These are phyloP conservation scores for Auriculariales sp. DNA, from an alignment of 768 basidiomycete genomes.

Conservation along the genomic window DNA sequence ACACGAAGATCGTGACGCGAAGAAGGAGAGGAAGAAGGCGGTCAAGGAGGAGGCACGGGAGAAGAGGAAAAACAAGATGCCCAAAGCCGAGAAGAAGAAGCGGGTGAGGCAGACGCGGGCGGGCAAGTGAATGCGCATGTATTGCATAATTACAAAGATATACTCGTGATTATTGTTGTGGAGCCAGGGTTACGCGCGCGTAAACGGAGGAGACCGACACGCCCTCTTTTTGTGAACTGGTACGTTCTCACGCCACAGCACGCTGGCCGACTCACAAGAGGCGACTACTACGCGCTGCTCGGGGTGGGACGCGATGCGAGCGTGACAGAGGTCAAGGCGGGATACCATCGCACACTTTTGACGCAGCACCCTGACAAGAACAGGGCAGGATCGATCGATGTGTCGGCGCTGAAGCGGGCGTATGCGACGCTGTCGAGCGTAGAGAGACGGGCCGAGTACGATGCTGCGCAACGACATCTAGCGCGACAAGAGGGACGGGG, in stretches of 20 bases:
- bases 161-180: neutral
- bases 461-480: constrained; percentile 15
- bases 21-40: constrained; percentile 89
- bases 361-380: constrained; percentile 51
- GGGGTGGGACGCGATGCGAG: constrained; percentile 34
- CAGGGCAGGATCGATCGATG: constrained; percentile 19
- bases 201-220: too few species aligned
- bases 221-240: too few species aligned
- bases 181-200: neutral
- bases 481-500: constrained; percentile 11
- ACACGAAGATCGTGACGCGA: constrained; percentile 81
- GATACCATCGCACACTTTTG: constrained; percentile 55
- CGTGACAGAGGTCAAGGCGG: constrained; percentile 43
- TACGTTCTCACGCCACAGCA: neutral
- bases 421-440: constrained; percentile 44
- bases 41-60: constrained; percentile 79
- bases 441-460: constrained; percentile 35
- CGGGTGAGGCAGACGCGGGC: constrained; percentile 39
- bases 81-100: constrained; percentile 88
- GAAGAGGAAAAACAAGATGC: constrained; percentile 83
- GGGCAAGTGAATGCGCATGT: neutral
- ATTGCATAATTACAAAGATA: neutral
- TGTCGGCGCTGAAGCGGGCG: constrained; percentile 52
- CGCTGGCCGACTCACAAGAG: constrained; percentile 8
- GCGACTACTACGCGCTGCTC: constrained; percentile 52